Conservation (phyloP, 495 filamentous ascomycete genomes). For the Terfezia boudieri region DNA sequence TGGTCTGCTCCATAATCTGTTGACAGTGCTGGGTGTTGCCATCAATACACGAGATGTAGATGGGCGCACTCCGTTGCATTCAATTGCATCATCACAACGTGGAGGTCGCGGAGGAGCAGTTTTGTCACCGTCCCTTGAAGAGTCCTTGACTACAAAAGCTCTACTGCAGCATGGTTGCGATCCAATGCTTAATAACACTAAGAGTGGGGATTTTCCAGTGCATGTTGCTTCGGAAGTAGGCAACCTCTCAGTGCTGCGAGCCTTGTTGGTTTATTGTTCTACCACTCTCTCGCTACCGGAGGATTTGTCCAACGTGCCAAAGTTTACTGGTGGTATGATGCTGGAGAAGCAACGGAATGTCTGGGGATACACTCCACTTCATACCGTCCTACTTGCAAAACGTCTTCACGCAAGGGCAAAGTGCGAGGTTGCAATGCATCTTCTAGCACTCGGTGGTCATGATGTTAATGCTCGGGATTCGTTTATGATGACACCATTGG, state of each 20-base stretch:
- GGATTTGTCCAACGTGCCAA: neutral
- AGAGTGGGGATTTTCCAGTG: neutral
- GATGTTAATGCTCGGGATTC: neutral
- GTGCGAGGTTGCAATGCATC: neutral
- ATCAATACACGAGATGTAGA: neutral
- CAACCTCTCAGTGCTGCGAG: neutral
- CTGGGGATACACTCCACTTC: neutral
- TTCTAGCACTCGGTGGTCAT: neutral
- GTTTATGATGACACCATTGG: neutral
- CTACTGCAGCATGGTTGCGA: neutral
- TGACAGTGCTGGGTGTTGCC: neutral
- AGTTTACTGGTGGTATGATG: neutral
- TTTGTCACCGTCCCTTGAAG: neutral
- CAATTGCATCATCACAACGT: neutral
- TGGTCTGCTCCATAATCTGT: neutral
- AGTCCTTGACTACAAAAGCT: neutral
- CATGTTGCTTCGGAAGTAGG: neutral
- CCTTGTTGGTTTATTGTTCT: neutral
- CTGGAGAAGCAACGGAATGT: neutral
- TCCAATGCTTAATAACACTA: neutral
- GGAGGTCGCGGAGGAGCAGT: neutral
- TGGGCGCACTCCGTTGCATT: neutral
- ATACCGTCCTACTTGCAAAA: neutral
- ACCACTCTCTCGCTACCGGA: neutral
- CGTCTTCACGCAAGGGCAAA: neutral